These are phyloP conservation scores for Cryoendolithus antarcticus DNA, from an alignment of 2,329 filamentous ascomycete genomes.

Conservation along the genomic window DNA sequence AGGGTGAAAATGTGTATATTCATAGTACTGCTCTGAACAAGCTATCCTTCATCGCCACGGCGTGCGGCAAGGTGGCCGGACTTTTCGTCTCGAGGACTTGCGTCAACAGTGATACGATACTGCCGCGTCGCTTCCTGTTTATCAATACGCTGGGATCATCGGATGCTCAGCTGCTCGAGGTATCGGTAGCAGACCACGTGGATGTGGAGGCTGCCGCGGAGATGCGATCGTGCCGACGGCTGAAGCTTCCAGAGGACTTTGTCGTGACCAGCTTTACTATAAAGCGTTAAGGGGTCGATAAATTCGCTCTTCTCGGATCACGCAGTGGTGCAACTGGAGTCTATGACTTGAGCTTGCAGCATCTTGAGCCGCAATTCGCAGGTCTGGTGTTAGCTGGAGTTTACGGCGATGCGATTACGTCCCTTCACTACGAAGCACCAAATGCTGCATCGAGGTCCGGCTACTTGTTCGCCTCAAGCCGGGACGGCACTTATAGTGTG, in stretches of 20 bases:
- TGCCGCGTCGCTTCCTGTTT: too few species aligned
- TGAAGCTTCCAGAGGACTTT: slow-evolving; percentile 30
- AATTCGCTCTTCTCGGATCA: slow-evolving; percentile 37
- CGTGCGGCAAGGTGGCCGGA: slow-evolving; percentile 30
- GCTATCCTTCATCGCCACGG: too few species aligned
- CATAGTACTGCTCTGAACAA: too few species aligned
- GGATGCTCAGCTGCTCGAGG: slow-evolving; percentile 14
- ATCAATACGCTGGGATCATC: slow-evolving; percentile 26
- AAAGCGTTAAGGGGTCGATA: neutral
- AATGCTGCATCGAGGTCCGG: too few species aligned
- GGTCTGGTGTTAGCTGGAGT: too few species aligned
- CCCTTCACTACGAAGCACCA: too few species aligned
- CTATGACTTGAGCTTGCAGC: slow-evolving; percentile 13
- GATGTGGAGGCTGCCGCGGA: neutral
- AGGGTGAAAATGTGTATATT: too few species aligned
- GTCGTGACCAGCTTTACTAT: slow-evolving; percentile 37
- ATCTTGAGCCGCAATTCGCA: too few species aligned
- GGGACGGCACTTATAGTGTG: slow-evolving; percentile 65
- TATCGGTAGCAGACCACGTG: neutral
- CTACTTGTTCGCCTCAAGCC: slow-evolving; percentile 58
- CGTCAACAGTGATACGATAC: too few species aligned
- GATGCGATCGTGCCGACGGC: neutral
- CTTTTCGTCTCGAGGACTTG: slow-evolving; percentile 23
- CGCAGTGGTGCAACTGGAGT: slow-evolving; percentile 42
- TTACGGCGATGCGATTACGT: too few species aligned